phyloP scores from a whole-genome alignment of 306 rosid species.

The Lathyrus tuberosus region DNA sequence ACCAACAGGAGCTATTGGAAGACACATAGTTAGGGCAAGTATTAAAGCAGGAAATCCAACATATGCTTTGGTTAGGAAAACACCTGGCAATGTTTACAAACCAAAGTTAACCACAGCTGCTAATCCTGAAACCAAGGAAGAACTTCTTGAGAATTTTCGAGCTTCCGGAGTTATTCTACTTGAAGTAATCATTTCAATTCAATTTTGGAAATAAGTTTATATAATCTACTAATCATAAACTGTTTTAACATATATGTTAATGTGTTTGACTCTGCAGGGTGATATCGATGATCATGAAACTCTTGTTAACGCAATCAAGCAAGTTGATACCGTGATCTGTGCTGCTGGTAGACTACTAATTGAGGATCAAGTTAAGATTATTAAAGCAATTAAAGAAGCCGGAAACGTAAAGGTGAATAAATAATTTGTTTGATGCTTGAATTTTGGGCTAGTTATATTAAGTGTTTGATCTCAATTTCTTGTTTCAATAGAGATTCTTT shows the following conservation, averaged over 20 bases:
- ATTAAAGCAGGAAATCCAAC: conserved; percentile 49
- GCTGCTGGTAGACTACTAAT: conserved; percentile 33
- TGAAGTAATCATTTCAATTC: conserved; percentile 22
- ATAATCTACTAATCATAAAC: not conserved
- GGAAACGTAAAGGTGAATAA: conserved; percentile 48
- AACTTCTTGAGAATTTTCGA: conserved; percentile 42
- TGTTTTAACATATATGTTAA: not conserved
- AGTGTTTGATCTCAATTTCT: not conserved
- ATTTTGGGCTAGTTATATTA: not conserved
- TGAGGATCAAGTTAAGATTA: conserved; percentile 44
- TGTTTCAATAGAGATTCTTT: conserved; percentile 40
- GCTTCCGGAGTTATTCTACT: conserved; percentile 39
- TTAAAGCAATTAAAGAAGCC: conserved; percentile 53
- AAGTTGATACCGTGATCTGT: conserved; percentile 52
- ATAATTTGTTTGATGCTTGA: not conserved
- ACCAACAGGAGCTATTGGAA: conserved; percentile 45
- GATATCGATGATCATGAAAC: conserved; percentile 40
- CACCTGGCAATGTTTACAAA: not conserved
- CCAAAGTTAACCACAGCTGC: conserved; percentile 28
- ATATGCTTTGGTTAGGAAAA: conserved; percentile 42
- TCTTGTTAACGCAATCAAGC: conserved; percentile 47
- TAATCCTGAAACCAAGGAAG: conserved; percentile 44
- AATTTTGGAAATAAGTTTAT: not conserved
- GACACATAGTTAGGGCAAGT: conserved; percentile 48
- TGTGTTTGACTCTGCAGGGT: conserved; percentile 26